Conservation (phyloP, 2,329 filamentous ascomycete genomes). For the Colletotrichum simmondsii region DNA sequence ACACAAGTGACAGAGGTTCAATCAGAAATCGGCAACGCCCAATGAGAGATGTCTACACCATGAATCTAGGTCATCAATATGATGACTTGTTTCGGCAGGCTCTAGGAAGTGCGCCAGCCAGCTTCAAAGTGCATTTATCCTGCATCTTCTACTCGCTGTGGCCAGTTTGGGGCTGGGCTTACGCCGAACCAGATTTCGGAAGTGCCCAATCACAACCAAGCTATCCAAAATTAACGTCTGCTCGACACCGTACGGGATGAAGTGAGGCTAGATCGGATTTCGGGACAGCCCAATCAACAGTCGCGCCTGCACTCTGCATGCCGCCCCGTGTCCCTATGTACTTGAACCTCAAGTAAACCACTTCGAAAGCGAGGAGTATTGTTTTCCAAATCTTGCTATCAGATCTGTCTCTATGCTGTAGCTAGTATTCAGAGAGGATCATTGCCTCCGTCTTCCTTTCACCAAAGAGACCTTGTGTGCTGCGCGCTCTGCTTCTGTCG, state of each 20-base stretch:
- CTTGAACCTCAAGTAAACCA: too few relatives aligned
- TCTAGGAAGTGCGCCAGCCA: not conserved
- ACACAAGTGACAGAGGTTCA: not conserved
- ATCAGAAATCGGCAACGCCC: not conserved
- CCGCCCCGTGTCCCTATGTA: not conserved
- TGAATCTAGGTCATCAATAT: not conserved
- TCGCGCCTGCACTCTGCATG: too few relatives aligned
- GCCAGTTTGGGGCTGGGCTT: too few relatives aligned
- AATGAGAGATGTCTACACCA: not conserved
- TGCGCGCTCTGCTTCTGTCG: not conserved
- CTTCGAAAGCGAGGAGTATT: too few relatives aligned
- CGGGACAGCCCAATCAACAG: not conserved
- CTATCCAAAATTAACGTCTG: not conserved
- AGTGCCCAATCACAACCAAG: not conserved
- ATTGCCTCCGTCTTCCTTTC: too few relatives aligned
- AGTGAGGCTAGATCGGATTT: not conserved
- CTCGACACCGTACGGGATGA: not conserved
- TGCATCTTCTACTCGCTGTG: not conserved
- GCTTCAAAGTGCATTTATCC: not conserved
- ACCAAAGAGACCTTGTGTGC: too few relatives aligned
- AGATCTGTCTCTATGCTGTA: too few relatives aligned
- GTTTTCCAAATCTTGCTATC: too few relatives aligned
- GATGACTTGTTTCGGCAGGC: not conserved
- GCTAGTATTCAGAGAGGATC: too few relatives aligned
- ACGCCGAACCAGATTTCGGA: not conserved